Evolutionary conservation across 1,284 basidiomycete genomes (phyloP).

Genomic region (Anthracocystis walkeri): DNA sequence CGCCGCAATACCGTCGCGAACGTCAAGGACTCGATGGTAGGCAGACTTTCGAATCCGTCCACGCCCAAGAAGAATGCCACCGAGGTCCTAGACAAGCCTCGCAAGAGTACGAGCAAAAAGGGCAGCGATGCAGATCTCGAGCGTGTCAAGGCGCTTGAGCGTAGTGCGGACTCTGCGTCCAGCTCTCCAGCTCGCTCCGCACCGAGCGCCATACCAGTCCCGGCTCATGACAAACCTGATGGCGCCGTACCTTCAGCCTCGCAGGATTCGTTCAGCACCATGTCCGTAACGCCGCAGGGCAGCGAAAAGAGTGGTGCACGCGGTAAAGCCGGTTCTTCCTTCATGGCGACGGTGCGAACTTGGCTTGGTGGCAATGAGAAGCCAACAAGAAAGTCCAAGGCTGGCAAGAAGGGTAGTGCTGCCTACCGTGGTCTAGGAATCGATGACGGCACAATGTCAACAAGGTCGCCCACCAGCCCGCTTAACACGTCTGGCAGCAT

Average conservation of each 20-base stretch:
- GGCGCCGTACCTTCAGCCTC: constrained; percentile 40
- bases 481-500: constrained; percentile 22
- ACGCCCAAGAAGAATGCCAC: constrained; percentile 40
- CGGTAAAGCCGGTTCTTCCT: constrained; percentile 48
- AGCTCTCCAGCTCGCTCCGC: constrained; percentile 26
- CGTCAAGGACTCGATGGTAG: constrained; percentile 42
- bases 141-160: constrained; percentile 43
- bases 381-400: constrained; percentile 80
- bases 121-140: constrained; percentile 41
- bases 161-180: constrained; percentile 22
- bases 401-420: constrained; percentile 76
- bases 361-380: constrained; percentile 83
- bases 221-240: constrained; percentile 12
- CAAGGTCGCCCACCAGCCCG: constrained; percentile 22
- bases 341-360: constrained; percentile 77
- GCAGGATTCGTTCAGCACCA: constrained; percentile 60
- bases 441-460: constrained; percentile 20
- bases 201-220: background rate
- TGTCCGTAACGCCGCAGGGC: constrained; percentile 41
- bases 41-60: constrained; percentile 36
- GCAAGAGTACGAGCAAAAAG: constrained; percentile 39
- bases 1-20: constrained; percentile 47
- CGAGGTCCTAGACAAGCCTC: constrained; percentile 24
- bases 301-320: constrained; percentile 39
- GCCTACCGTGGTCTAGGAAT: constrained; percentile 30